Percentiles rank a stretch among this genome's conserved stretches.
Conservation (phyloP, 169 alveolate species). For the Toxoplasma gondii region DNA sequence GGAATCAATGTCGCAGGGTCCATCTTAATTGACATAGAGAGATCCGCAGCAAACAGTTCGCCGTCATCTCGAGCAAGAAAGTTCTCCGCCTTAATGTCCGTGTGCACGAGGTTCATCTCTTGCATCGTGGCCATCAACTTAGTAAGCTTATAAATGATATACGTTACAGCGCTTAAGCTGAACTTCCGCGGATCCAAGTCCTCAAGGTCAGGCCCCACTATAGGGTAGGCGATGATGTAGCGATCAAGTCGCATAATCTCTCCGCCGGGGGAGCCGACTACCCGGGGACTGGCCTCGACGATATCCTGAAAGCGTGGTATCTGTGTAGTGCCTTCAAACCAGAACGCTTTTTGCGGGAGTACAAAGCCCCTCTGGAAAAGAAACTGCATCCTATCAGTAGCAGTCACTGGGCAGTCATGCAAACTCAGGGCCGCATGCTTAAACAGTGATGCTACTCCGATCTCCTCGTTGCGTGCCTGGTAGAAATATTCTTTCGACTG, state of each 20-base stretch:
- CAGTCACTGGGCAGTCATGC: not conserved
- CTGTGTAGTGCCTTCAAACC: not conserved
- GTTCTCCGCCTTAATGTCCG: not conserved
- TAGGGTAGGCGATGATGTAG: not conserved
- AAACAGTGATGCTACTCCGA: not conserved
- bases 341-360: not conserved
- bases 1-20: not conserved
- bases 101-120: not conserved
- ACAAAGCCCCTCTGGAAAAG: not conserved
- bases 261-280: not conserved
- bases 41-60: not conserved
- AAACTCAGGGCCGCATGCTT: not conserved
- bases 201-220: constrained; percentile 2
- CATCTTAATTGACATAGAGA: not conserved
- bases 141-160: not conserved
- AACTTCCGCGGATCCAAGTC: not conserved
- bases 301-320: not conserved
- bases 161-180: not conserved
- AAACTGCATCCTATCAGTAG: not conserved
- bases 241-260: not conserved
- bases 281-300: not conserved
- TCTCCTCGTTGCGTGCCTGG: not conserved
- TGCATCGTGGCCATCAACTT: not conserved
- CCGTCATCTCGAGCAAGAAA: constrained; percentile 18
- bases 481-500: not conserved